These are phyloP conservation scores for Coemansia sp. DNA, from an alignment of 192 early-diverging fungal species.

Conservation along the genomic window DNA sequence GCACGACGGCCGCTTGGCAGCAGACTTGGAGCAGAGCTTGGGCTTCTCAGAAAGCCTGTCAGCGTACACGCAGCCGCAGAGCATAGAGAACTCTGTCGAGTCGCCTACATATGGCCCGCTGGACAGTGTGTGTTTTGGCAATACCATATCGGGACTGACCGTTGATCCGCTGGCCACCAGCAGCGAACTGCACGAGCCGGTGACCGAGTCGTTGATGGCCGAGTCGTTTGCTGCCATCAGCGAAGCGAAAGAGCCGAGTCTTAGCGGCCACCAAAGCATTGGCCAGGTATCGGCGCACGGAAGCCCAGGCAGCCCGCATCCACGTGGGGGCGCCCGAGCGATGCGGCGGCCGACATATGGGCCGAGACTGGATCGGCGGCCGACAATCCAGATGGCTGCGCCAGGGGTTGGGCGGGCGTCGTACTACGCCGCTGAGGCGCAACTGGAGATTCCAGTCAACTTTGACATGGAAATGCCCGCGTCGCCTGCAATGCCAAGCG, in stretches of 20 bases:
- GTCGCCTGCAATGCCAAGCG: not conserved
- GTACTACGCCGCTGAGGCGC: slow-evolving; percentile 32
- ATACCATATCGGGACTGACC: not conserved
- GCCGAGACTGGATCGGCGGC: slow-evolving; percentile 27
- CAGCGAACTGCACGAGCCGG: not conserved
- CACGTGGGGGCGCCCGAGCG: not conserved
- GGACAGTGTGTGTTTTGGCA: not conserved
- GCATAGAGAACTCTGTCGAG: not conserved
- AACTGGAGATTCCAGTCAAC: slow-evolving; percentile 43
- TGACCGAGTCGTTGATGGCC: not conserved
- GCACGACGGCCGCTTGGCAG: slow-evolving; percentile 8
- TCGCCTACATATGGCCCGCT: not conserved
- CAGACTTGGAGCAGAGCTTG: slow-evolving; percentile 14
- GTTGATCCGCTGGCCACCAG: not conserved
- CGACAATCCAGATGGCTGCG: slow-evolving; percentile 3
- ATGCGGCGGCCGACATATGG: slow-evolving; percentile 30
- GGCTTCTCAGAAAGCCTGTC: slow-evolving; percentile 18
- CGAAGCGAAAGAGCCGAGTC: not conserved
- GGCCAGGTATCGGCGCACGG: not conserved
- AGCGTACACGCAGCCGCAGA: slow-evolving; percentile 1
- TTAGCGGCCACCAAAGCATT: not conserved
- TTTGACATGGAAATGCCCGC: slow-evolving; percentile 30
- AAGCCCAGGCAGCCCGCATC: not conserved
- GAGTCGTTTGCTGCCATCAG: not conserved
- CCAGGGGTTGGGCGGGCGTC: slow-evolving; percentile 23